Base-by-base conservation (phyloP, 768 basidiomycete genomes). In the Epithele typhae region DNA sequence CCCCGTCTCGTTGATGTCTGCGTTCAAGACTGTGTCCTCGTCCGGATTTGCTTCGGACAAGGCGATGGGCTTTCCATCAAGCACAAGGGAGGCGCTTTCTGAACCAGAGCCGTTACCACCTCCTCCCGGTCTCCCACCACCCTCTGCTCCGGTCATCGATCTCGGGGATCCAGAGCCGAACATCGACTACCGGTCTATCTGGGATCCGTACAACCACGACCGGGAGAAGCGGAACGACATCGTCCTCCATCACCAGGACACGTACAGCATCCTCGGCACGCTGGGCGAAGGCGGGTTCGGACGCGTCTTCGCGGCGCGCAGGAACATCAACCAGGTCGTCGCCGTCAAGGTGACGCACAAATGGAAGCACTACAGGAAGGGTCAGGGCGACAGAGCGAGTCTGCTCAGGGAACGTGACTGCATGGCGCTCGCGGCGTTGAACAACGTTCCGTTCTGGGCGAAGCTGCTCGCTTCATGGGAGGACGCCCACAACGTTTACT, bases 281-380 rank as follows among this genome's bases (percentile, higher is more conserved):
- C 36, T 60, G 17, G 54, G 54, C 22, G 36, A 53, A 19, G 57
- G 56, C 23, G 41, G 34, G 2, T 55, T 32, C 15, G 59, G 58
- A 0, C 55, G 55, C 14, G 58, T 63, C 2, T 25, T 61, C 35
- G 37, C 27, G 11, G 61, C 55, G 3, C 45, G 19, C 8, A 48
- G 43, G n/a, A 30, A 46, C 14, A 15, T 18, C 4, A 55, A 40
- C 2, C 37, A 58, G 24, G 17, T 24, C 2, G 49, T 61, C 23
- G 60, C 59, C 5, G 48, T 61, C 51, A 64, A 64, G 53, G 53
- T 59, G 17, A 18, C 54, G 1, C 46, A 57, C 57, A 64, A 64
- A 40, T 44, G 36, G 33, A 24, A 24, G 45, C 25, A 34, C 19
- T 44, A 51, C 37, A 15, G 24, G 3, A 10, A 5, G 8, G n/a